These are phyloP conservation scores for Platismatia glauca DNA, from an alignment of 495 filamentous ascomycete species.

Conservation along the genomic window DNA sequence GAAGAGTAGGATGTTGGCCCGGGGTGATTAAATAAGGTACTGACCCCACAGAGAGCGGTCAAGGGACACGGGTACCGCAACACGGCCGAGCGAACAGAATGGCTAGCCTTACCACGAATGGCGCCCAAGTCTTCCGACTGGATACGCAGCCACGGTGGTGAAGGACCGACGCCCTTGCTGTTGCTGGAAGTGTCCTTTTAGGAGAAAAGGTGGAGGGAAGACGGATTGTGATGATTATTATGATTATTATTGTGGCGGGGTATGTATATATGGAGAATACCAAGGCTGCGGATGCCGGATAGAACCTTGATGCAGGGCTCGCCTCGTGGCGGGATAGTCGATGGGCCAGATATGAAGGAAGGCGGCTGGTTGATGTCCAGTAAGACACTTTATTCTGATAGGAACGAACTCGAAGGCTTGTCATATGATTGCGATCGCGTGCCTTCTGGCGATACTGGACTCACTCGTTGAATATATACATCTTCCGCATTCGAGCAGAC, in stretches of 20 bases:
- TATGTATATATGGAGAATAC: not conserved
- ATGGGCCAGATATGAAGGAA: not conserved
- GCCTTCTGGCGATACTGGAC: not conserved
- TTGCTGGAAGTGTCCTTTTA: not conserved
- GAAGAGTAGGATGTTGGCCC: not conserved
- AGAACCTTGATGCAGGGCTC: slow-evolving; percentile 4
- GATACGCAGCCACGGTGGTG: not conserved
- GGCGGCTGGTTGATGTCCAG: no score
- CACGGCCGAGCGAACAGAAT: not conserved
- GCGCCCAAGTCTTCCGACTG: slow-evolving; percentile 3
- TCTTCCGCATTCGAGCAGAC: no score
- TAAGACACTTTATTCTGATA: no score
- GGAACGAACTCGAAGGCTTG: not conserved
- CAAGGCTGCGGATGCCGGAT: slow-evolving; percentile 4
- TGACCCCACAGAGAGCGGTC: not conserved
- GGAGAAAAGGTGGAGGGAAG: not conserved
- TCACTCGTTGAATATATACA: no score
- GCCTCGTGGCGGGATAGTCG: not conserved
- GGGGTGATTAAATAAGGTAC: not conserved
- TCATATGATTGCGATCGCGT: not conserved
- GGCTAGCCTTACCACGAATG: not conserved
- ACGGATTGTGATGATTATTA: not conserved
- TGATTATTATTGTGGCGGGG: no score
- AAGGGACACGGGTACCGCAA: not conserved
- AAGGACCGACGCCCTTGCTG: not conserved